These are phyloP conservation scores for Candida suzukii DNA, from an alignment of 805 yeast species.

Conservation along the genomic window DNA sequence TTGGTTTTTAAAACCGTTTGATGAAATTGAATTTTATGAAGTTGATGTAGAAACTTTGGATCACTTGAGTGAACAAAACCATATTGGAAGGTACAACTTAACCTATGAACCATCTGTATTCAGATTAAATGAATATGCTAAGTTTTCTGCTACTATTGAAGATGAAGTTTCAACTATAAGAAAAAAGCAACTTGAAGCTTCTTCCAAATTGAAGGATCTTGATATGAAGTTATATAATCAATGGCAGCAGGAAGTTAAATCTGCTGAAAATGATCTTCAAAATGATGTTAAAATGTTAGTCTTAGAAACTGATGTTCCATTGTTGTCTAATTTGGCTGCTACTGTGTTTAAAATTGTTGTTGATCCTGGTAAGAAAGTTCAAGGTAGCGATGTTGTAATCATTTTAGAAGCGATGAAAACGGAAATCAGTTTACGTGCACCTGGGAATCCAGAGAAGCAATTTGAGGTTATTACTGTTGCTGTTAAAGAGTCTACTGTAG, in stretches of 20 bases:
- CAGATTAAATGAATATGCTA: slow-evolving; percentile 69
- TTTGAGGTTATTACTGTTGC: slow-evolving; percentile 52
- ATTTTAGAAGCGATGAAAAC: slow-evolving; percentile 98
- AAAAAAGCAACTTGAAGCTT: slow-evolving; percentile 66
- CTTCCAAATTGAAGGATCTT: slow-evolving; percentile 76
- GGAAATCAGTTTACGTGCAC: slow-evolving; percentile 69
- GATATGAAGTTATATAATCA: slow-evolving; percentile 76
- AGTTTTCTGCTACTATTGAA: slow-evolving; percentile 70
- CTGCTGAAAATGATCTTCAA: slow-evolving; percentile 34
- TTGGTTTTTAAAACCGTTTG: slow-evolving; percentile 89
- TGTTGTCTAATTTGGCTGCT: slow-evolving; percentile 17
- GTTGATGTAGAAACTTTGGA: slow-evolving; percentile 83
- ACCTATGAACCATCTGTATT: no score
- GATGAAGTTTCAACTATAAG: slow-evolving; percentile 66
- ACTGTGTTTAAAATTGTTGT: slow-evolving; percentile 65
- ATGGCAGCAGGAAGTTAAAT: slow-evolving; percentile 52
- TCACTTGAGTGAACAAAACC: slow-evolving; percentile 54
- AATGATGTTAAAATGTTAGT: slow-evolving; percentile 29
- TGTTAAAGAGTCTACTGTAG: slow-evolving; percentile 92
- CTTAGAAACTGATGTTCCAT: slow-evolving; percentile 16
- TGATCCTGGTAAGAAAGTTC: slow-evolving; percentile 70
- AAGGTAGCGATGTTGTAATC: slow-evolving; percentile 69
- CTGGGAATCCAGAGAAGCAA: slow-evolving; percentile 50
- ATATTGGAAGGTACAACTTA: no score
- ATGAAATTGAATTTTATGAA: slow-evolving; percentile 91